These are phyloP conservation scores for Grosmannia huntii DNA, from an alignment of 2,329 filamentous ascomycete genomes.

Conservation along the genomic window DNA sequence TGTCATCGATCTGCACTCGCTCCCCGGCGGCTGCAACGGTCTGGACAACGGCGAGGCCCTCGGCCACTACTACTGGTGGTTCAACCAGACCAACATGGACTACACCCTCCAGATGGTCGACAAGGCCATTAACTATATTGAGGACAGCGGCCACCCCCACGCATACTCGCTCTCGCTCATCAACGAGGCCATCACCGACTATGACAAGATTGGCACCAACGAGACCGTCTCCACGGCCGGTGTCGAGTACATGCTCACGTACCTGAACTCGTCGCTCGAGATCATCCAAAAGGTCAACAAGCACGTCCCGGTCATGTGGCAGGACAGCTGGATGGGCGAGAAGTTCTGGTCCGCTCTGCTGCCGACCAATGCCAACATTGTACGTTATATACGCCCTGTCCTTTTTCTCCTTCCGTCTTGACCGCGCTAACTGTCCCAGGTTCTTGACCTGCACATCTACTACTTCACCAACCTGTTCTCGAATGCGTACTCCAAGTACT, in stretches of 20 bases:
- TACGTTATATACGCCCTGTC: background rate
- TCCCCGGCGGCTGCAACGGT: conserved; percentile 5
- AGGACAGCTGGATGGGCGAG: conserved; percentile 6
- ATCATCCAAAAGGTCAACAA: conserved; percentile 3
- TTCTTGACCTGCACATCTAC: conserved; percentile 6
- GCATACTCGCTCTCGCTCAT: conserved; percentile 3
- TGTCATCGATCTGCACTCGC: conserved; percentile 4
- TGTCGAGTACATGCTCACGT: conserved; percentile 1
- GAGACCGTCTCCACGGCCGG: background rate
- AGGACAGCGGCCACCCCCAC: conserved; percentile 1
- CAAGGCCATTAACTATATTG: conserved; percentile 1
- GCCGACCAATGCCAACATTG: background rate
- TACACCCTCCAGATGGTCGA: conserved; percentile 4
- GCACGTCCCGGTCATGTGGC: conserved; percentile 2
- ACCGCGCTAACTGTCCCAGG: background rate
- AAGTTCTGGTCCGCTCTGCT: background rate
- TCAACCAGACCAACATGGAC: conserved; percentile 6
- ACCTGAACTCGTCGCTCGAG: background rate
- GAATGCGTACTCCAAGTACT: conserved; percentile 1
- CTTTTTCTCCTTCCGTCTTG: background rate
- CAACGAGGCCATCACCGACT: conserved; percentile 4
- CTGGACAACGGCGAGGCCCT: conserved; percentile 2
- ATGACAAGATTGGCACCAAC: background rate
- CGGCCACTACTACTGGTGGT: conserved; percentile 5
- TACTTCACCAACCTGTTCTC: conserved; percentile 3